A percentile compares a stretch with the other conserved stretches of the same genome.
Conservation (phyloP, 441 rosid species). For the Bruguiera hainesii region DNA sequence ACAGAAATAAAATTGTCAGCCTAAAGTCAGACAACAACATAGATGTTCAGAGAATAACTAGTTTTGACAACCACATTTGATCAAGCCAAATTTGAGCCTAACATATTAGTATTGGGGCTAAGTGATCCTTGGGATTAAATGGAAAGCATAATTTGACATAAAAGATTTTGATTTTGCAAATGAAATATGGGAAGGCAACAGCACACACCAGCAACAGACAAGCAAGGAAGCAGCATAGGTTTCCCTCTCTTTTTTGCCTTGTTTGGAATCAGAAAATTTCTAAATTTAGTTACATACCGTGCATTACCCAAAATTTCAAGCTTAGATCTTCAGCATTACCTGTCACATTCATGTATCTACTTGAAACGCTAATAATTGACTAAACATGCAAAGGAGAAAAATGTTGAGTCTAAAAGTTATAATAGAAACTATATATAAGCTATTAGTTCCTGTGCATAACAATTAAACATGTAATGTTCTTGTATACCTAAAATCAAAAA, state of each 20-base stretch:
- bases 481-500: too few species aligned
- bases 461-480: too few species aligned
- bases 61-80: conserved; percentile 1
- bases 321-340: neutral
- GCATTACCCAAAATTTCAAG: neutral
- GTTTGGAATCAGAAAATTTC: neutral
- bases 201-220: neutral
- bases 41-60: neutral
- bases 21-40: neutral
- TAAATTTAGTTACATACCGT: neutral
- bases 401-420: neutral
- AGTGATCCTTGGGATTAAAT: neutral
- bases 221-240: neutral
- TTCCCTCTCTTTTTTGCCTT: neutral
- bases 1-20: conserved; percentile 4
- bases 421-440: neutral
- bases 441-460: too few species aligned
- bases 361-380: too few species aligned
- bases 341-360: neutral
- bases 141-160: neutral
- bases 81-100: neutral
- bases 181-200: conserved; percentile 3
- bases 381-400: too few species aligned
- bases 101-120: neutral
- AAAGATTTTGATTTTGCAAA: neutral